Conservation (phyloP, 2,329 filamentous ascomycete genomes). For the Xylaria sp. region DNA sequence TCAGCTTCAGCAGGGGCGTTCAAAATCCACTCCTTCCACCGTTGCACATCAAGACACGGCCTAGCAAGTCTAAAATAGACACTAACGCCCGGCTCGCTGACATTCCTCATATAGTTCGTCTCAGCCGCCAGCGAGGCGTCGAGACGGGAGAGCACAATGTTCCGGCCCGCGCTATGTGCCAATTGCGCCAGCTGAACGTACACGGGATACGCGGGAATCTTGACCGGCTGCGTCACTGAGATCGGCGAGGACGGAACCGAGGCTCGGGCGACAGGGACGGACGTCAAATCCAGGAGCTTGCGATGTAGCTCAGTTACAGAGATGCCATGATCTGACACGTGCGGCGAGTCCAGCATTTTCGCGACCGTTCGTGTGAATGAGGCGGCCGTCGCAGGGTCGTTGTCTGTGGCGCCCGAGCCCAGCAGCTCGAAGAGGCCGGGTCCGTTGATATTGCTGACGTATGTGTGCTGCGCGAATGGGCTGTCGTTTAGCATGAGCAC, state of each 20-base stretch:
- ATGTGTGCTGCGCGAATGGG: slow-evolving; percentile 32
- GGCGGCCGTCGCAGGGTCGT: neutral
- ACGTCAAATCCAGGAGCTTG: slow-evolving; percentile 27
- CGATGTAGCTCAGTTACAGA: slow-evolving; percentile 31
- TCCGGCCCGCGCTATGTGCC: neutral
- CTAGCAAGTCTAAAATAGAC: slow-evolving; percentile 25
- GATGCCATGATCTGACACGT: slow-evolving; percentile 25
- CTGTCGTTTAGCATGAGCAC: slow-evolving; percentile 37
- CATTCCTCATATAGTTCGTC: neutral
- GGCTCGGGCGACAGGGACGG: neutral
- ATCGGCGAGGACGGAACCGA: too few species aligned
- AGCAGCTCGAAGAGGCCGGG: slow-evolving; percentile 34
- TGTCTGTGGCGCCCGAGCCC: slow-evolving; percentile 20
- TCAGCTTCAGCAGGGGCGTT: slow-evolving; percentile 21
- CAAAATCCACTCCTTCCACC: slow-evolving; percentile 37
- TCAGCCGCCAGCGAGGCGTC: slow-evolving; percentile 9
- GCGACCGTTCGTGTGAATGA: slow-evolving; percentile 33
- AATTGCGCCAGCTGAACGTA: slow-evolving; percentile 34
- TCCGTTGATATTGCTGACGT: slow-evolving; percentile 21
- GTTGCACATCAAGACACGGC: slow-evolving; percentile 22
- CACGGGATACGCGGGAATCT: slow-evolving; percentile 23
- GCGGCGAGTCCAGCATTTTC: slow-evolving; percentile 33
- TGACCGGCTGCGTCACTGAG: neutral
- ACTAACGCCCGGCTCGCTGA: slow-evolving; percentile 3
- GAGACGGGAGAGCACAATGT: slow-evolving; percentile 32